Conservation (phyloP, 2,329 filamentous ascomycete species). For the Dactylellina leptospora region DNA sequence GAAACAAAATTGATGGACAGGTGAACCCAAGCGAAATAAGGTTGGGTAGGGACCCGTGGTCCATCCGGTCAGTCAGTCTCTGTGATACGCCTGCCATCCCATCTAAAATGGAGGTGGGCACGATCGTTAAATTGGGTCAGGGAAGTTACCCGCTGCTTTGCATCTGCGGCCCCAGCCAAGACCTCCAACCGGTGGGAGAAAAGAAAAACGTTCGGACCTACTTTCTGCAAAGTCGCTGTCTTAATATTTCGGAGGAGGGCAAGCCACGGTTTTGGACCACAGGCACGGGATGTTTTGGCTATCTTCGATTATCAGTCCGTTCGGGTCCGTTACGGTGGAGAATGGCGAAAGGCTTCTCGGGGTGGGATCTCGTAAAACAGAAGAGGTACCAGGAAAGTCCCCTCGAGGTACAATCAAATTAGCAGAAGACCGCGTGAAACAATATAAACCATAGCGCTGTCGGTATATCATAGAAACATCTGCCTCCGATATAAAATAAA, state of each 20-base stretch:
- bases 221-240: neutral
- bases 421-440: slow-evolving; percentile 8
- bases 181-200: neutral
- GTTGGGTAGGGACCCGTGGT: slow-evolving; percentile 52
- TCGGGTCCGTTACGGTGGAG: slow-evolving; percentile 27
- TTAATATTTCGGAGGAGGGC: neutral
- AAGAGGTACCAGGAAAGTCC: slow-evolving; percentile 13
- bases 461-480: slow-evolving; percentile 26
- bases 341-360: neutral
- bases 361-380: neutral
- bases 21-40: slow-evolving; percentile 53
- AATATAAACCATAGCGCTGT: neutral
- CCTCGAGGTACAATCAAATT: slow-evolving; percentile 9
- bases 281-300: slow-evolving; percentile 38
- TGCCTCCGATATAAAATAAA: neutral
- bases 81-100: slow-evolving; percentile 25
- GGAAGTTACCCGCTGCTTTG: slow-evolving; percentile 43
- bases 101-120: neutral
- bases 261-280: slow-evolving; percentile 39
- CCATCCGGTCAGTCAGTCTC: slow-evolving; percentile 13
- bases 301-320: slow-evolving; percentile 32
- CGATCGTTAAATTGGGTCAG: slow-evolving; percentile 50
- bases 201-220: slow-evolving; percentile 34
- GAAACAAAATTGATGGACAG: slow-evolving; percentile 25
- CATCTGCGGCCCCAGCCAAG: slow-evolving; percentile 33